phyloP scores from a whole-genome alignment of 1,284 basidiomycete species.

The Apiotrichum domesticum region DNA sequence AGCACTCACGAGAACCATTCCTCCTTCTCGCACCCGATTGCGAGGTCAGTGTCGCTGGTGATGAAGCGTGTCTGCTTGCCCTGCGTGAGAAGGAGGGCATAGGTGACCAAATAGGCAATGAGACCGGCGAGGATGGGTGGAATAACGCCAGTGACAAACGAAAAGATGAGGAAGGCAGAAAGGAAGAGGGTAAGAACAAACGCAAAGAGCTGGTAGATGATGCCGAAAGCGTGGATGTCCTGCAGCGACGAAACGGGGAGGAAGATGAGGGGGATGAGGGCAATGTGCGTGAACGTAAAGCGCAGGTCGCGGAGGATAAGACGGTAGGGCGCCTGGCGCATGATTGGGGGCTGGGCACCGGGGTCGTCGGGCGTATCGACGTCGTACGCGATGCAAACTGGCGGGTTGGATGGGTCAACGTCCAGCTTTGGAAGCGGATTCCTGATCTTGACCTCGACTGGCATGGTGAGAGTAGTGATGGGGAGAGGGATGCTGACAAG shows the following conservation, averaged over 20 bases:
- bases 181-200: not conserved
- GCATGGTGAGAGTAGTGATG: too few species aligned
- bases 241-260: constrained; percentile 11
- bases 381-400: too few species aligned
- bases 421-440: too few species aligned
- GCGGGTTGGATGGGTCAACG: too few species aligned
- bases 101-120: constrained; percentile 7
- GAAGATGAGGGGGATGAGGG: constrained; percentile 18
- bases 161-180: constrained; percentile 5
- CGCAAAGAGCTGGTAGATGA: not conserved
- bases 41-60: not conserved
- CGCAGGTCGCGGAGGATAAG: constrained; percentile 12
- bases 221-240: not conserved
- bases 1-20: constrained; percentile 32
- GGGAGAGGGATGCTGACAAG: too few species aligned
- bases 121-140: constrained; percentile 10
- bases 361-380: too few species aligned
- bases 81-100: constrained; percentile 1
- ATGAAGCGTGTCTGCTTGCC: constrained; percentile 1
- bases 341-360: too few species aligned
- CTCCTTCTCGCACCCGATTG: constrained; percentile 12
- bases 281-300: constrained; percentile 12
- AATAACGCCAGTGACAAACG: not conserved
- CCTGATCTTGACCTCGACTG: too few species aligned
- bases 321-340: constrained; percentile 1